Conservation (phyloP, 495 filamentous ascomycete genomes). For the Usnea hakonensis region DNA sequence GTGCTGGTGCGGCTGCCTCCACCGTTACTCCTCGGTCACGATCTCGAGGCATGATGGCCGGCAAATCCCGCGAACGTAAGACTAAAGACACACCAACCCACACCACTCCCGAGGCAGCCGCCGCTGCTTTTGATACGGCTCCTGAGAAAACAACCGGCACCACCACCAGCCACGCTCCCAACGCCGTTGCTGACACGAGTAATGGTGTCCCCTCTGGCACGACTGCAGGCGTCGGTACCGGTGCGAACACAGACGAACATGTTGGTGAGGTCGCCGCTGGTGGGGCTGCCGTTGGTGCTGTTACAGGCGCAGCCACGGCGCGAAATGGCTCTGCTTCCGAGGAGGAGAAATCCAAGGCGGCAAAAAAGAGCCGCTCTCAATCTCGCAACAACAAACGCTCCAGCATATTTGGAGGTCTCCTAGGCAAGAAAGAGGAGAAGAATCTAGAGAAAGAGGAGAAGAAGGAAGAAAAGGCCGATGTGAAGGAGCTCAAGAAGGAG, state of each 20-base stretch:
- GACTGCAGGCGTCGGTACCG: constrained; percentile 9
- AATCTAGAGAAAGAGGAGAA: constrained; percentile 49
- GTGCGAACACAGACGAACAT: constrained; percentile 17
- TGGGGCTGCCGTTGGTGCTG: constrained; percentile 18
- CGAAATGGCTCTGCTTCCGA: constrained; percentile 28
- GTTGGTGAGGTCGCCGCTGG: constrained; percentile 25
- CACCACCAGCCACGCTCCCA: neutral
- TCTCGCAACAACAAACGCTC: constrained; percentile 66
- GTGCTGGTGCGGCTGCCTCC: constrained; percentile 40
- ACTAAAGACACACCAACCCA: constrained; percentile 24
- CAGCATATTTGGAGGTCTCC: constrained; percentile 71
- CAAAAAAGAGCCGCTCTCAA: constrained; percentile 62
- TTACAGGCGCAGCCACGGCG: constrained; percentile 24
- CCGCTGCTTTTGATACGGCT: constrained; percentile 37
- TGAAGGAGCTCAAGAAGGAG: constrained; percentile 36
- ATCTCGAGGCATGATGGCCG: constrained; percentile 41
- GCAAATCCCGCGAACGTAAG: constrained; percentile 43
- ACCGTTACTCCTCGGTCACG: constrained; percentile 38
- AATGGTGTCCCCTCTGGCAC: constrained; percentile 28
- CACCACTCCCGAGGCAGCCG: constrained; percentile 31
- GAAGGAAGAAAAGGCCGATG: constrained; percentile 43
- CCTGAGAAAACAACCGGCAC: neutral
- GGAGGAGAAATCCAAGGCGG: constrained; percentile 32
- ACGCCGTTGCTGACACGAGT: constrained; percentile 6
- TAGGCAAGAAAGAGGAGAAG: constrained; percentile 67